Evolutionary conservation across 106 monocot genomes (phyloP), one percentile per base, ranked within the genome.

Genomic region (Dioscorea zingiberensis): DNA sequence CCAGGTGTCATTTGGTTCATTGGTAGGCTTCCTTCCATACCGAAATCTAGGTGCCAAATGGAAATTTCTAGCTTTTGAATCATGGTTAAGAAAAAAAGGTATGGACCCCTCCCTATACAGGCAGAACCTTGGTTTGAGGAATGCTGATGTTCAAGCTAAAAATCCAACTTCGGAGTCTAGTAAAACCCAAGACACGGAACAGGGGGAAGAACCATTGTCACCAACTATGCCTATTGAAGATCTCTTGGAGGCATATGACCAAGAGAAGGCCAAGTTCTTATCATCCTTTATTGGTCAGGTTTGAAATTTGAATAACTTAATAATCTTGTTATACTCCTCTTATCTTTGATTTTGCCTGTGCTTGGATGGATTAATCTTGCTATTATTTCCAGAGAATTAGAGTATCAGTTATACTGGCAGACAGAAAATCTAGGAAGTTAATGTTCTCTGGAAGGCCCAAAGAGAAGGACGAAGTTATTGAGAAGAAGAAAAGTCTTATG

Each of bases 211-310:
- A 59, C 62, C 64, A 47, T 25, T 65, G 27, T 27, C 58, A 62
- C 26, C 82, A 30, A 75, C 64, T 51, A 57, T 76, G 73, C 92
- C 84, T 73, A 80, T 86, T 76, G 83, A 93, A 82, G 77, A 82
- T 68, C 84, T 92, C 67, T 71, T 92, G 27, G 57, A 79, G 9
- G 68, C 73, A 48, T 92, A 98, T 70, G 88, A 98, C 32, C 63
- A 66, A 73, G 97, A 92, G 70, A 98, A 98, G 66, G 74, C 68
- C 46, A 81, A 78, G 55, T 98, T 89, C 58, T 75, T 98, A 21
- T 89, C 92, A 27, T 98, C 97, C 60, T 92, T 98, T 74, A 66
- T 98, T 78, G 97, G 97, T 63, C 91, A 98, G 88, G 97, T 92
- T 64, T 66, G 69, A 73, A 62, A 28, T 44, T 21, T 49, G 21